Evolutionary conservation across 2,329 filamentous ascomycete species (phyloP).

Genomic region (Aschersonia sp.): DNA sequence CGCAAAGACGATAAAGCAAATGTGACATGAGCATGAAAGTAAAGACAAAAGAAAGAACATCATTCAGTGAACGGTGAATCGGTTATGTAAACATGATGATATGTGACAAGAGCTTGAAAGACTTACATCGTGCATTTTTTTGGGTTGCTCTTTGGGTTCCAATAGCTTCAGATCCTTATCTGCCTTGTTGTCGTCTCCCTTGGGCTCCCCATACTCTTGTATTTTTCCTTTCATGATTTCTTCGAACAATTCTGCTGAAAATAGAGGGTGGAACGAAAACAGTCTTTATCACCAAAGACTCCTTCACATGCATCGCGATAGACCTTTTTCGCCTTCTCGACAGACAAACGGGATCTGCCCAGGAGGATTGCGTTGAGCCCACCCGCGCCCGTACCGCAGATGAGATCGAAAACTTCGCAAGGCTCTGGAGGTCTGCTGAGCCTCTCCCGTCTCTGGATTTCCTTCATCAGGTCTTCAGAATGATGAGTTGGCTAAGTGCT

Average conservation of each 20-base stretch:
- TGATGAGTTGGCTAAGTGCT: not conserved
- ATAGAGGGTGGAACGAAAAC: not conserved
- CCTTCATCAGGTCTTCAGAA: not conserved
- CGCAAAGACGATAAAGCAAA: too few relatives aligned
- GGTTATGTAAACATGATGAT: too few relatives aligned
- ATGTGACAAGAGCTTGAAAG: too few relatives aligned
- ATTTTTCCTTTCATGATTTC: not conserved
- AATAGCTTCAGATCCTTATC: not conserved
- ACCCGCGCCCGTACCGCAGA: not conserved
- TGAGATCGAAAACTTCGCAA: not conserved
- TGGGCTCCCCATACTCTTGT: not conserved
- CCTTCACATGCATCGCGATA: not conserved
- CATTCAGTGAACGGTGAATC: too few relatives aligned
- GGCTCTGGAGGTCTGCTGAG: not conserved
- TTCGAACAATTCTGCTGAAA: not conserved
- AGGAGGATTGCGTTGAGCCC: not conserved
- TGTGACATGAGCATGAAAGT: too few relatives aligned
- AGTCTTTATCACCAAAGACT: not conserved
- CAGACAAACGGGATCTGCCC: not conserved
- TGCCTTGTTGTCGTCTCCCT: not conserved
- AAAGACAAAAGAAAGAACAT: too few relatives aligned
- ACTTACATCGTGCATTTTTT: not conserved
- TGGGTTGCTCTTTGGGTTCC: not conserved
- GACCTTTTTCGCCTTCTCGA: not conserved
- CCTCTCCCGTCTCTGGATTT: not conserved